Base-by-base conservation (phyloP, 2,329 filamentous ascomycete genomes). In the Lomentospora prolificans region DNA sequence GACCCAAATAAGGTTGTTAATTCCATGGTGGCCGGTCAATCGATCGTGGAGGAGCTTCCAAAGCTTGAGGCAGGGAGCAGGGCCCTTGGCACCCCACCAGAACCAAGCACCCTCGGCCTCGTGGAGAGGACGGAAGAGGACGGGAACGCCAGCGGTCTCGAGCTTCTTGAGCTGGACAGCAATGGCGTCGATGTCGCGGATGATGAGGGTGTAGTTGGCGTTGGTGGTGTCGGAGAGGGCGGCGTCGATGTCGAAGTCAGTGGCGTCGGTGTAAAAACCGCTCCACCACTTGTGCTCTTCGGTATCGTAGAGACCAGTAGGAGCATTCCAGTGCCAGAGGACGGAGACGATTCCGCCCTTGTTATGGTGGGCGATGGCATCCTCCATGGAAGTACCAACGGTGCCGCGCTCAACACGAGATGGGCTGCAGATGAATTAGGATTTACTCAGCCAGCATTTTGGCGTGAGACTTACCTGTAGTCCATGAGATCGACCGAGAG, bases 71-170 rank as follows among this genome's bases (percentile, higher is more conserved):
- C 64, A 67, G 4, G 73, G 65, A 61, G 71, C 75, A 2, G 75
- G 65, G 0, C 74, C 74, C 58, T 74, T 67, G 1, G 74, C 74
- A 5, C 75, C 75, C 75, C 75, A 78, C 75, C 75, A 78, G 66
- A 78, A 78, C 75, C 75, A 78, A 0, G 55, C 67, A 2, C 75
- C 74, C 58, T 78, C 75, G 6, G 75, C 75, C 61, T 78, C 75
- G 62, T 78, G 75, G 27, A 78, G 63, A 3, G 75, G 75, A 1
- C 75, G 65, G 61, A 67, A 78, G 9, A 78, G 67, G 4, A 78
- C 67, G 1, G 75, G 72, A 1, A 77, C 68, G n/a, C 68, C 67
- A 3, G 72, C 73, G 8, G 63, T 59, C 55, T 73, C 66, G 3
- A 78, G 66, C 22, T 70, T 65, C 64, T 73, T 70, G 4, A 78